Base-by-base conservation (phyloP, 495 filamentous ascomycete species). In the Neurospora sp. region DNA sequence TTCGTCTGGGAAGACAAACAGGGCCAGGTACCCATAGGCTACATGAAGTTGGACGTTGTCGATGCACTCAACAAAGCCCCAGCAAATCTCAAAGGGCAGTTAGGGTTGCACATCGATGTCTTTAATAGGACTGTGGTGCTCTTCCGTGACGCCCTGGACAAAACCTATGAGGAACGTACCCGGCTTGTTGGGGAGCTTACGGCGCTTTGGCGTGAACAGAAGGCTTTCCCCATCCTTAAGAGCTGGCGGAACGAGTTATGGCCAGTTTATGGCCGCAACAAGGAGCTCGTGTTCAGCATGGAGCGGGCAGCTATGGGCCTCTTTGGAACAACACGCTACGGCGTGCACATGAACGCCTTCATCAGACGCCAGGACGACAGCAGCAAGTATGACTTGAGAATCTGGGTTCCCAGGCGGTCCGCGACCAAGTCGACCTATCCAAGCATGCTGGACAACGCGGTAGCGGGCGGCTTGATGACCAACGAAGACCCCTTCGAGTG, bases 241-340 rank as follows among this genome's bases (percentile, higher is more conserved):
- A 93, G 93, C 74, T 99, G 96, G 96, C 87, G 96, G 46, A 83
- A 95, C 76, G 96, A 99, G 83, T 83, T 91, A 40, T 99, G 97
- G 83, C 89, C 93, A 0, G 88, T 98, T 16, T 96, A 92, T 76
- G 92, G 88, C 0, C 88, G 86, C 6, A 81, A 83, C 7, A 84
- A 86, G 9, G 86, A 92, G 77, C 83, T 92, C 41, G 81, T 94
- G 5, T 91, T 93, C 77, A 90, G 87, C 80, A 89, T 95, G 78
- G 96, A 99, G 82, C 88, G 96, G 39, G 85, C 87, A 41, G 95
- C 92, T 6, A 89, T 87, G 69, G 87, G 93, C 5, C 82, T 98
- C n/a, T 92, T 98, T 70, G 96, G 96, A 10, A 85, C 96, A 9
- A 90, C 93, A 39, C 92, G 90, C 12, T 98, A 97, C 81, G 96